phyloP scores from a whole-genome alignment of 2,329 filamentous ascomycete species.

The Fusarium sp. region DNA sequence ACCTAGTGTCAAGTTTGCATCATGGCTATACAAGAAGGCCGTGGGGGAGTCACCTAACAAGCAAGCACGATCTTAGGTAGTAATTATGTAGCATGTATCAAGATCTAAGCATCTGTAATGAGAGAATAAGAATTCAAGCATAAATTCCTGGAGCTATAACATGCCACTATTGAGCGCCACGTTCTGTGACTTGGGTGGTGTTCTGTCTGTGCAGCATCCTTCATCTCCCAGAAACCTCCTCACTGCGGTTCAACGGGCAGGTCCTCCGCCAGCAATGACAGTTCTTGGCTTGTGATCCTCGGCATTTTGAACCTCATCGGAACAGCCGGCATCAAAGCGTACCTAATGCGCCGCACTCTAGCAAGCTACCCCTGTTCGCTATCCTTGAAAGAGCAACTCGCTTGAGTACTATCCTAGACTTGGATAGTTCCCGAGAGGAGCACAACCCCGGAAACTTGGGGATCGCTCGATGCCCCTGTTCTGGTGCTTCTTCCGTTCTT shows the following conservation, averaged over 20 bases:
- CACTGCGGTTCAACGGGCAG: background rate
- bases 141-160: constrained; percentile 12
- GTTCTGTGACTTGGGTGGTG: background rate
- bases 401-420: background rate
- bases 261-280: background rate
- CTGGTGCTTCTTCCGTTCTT: constrained; percentile 23
- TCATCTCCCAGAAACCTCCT: background rate
- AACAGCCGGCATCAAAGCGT: background rate
- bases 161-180: constrained; percentile 5
- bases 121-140: constrained; percentile 26
- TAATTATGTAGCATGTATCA: background rate
- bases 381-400: background rate
- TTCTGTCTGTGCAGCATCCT: background rate
- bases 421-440: constrained; percentile 9
- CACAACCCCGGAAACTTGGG: background rate
- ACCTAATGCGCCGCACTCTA: background rate
- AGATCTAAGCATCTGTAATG: background rate
- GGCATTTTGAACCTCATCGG: constrained; percentile 2
- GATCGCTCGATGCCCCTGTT: constrained; percentile 25
- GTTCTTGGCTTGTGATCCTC: constrained; percentile 6
- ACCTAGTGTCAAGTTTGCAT: constrained; percentile 67
- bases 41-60: constrained; percentile 39
- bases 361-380: background rate
- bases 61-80: constrained; percentile 29
- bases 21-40: constrained; percentile 66